Evolutionary conservation across 495 filamentous ascomycete species (phyloP).

Genomic region (Penicillium flavigenum): DNA sequence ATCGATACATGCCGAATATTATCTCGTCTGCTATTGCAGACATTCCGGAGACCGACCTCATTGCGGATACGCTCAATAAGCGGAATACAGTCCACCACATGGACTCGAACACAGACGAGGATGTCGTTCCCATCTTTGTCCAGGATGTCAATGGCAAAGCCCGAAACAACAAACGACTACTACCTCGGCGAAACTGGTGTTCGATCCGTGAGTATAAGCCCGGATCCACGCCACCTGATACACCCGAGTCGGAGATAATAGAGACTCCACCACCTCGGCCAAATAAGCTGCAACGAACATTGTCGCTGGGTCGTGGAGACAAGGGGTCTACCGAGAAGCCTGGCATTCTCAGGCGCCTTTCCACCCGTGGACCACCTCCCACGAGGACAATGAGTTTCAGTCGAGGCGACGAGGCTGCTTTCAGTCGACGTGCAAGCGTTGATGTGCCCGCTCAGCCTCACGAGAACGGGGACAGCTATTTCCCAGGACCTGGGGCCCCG

Average conservation of each 20-base stretch:
- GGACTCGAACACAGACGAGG: constrained; percentile 76
- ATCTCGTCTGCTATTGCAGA: constrained; percentile 93
- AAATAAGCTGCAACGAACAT: constrained; percentile 54
- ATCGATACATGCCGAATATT: constrained; percentile 89
- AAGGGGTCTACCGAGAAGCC: constrained; percentile 32
- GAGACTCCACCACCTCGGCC: constrained; percentile 43
- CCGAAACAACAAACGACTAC: constrained; percentile 86
- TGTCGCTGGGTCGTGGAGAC: constrained; percentile 63
- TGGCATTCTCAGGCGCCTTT: constrained; percentile 54
- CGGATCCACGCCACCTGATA: constrained; percentile 66
- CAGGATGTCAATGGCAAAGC: constrained; percentile 85
- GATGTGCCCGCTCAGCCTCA: constrained; percentile 37
- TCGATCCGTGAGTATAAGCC: constrained; percentile 81
- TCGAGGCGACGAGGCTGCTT: constrained; percentile 18
- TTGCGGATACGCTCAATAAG: constrained; percentile 90
- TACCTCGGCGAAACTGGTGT: constrained; percentile 92
- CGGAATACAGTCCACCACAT: constrained; percentile 89
- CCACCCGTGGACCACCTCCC: constrained; percentile 41
- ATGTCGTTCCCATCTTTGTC: constrained; percentile 90
- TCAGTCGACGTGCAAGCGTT: constrained; percentile 39
- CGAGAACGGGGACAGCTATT: constrained; percentile 42
- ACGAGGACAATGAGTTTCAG: constrained; percentile 45
- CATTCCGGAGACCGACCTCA: constrained; percentile 80
- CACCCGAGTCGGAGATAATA: constrained; percentile 42
- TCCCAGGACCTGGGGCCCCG: constrained; percentile 26